phyloP scores from a whole-genome alignment of 2,329 filamentous ascomycete species.

The Neobulgaria alba region DNA sequence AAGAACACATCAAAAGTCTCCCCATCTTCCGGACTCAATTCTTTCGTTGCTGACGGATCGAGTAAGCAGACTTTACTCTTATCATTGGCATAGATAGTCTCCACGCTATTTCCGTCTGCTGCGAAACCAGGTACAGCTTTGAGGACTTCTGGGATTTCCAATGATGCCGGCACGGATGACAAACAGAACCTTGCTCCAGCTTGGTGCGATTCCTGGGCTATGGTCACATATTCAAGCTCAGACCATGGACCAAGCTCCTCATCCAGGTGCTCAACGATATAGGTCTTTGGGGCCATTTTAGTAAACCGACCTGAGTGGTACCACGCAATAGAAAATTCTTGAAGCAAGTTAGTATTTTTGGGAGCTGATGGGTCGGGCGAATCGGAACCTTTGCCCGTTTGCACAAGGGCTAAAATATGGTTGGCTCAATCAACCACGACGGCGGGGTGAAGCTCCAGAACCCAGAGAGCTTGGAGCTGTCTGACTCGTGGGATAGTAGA shows the following conservation, averaged over 20 bases:
- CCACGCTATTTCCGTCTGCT: constrained; percentile 69
- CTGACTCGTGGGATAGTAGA: constrained; percentile 15
- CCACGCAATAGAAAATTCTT: too few species aligned
- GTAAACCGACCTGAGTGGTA: too few species aligned
- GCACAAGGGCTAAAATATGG: background rate
- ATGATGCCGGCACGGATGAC: constrained; percentile 64
- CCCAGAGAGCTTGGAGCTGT: constrained; percentile 1
- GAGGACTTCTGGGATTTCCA: constrained; percentile 55
- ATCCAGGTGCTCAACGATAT: constrained; percentile 95
- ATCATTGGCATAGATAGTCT: constrained; percentile 64
- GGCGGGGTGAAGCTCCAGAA: constrained; percentile 2
- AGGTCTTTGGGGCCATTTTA: constrained; percentile 54
- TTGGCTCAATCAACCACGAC: background rate
- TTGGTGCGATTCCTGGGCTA: constrained; percentile 69
- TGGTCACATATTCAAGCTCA: constrained; percentile 81
- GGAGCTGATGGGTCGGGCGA: too few species aligned
- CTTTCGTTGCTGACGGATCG: constrained; percentile 74
- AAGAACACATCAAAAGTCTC: constrained; percentile 81
- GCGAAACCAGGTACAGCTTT: constrained; percentile 52
- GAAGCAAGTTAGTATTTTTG: too few species aligned
- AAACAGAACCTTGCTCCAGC: constrained; percentile 65
- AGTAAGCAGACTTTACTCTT: constrained; percentile 79
- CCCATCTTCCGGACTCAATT: constrained; percentile 76
- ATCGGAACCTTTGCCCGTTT: background rate
- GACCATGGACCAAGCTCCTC: constrained; percentile 92